These are phyloP conservation scores for Exutisphaerella laricina DNA, from an alignment of 2,329 filamentous ascomycete species.

Conservation along the genomic window DNA sequence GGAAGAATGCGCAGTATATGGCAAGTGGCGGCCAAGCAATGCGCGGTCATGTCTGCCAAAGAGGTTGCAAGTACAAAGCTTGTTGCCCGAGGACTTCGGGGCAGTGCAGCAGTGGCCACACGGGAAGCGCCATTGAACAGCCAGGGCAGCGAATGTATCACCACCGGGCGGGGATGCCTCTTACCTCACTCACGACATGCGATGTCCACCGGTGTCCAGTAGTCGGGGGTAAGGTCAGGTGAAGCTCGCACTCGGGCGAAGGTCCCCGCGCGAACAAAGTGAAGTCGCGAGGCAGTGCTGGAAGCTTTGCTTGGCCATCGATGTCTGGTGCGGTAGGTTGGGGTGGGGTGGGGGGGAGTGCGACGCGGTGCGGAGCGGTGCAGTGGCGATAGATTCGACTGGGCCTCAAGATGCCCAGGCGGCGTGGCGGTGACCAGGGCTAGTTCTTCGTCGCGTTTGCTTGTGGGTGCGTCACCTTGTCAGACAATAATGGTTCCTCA, in stretches of 20 bases:
- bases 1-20: background rate
- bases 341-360: too few relatives aligned
- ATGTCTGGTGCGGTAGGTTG: too few relatives aligned
- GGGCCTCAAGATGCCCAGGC: background rate
- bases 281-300: conserved; percentile 3
- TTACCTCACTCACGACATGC: too few relatives aligned
- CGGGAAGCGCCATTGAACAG: background rate
- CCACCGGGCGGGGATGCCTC: too few relatives aligned
- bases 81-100: too few relatives aligned
- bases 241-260: background rate
- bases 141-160: background rate
- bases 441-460: background rate
- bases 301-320: background rate
- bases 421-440: background rate
- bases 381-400: background rate
- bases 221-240: background rate
- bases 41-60: background rate
- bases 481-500: too few relatives aligned
- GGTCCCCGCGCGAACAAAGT: background rate
- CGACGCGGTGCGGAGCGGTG: too few relatives aligned
- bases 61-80: too few relatives aligned
- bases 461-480: background rate
- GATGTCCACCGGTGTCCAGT: background rate
- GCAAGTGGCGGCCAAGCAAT: background rate
- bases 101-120: background rate